phyloP scores from a whole-genome alignment of 2,329 filamentous ascomycete species.

The Remersonia thermophila region DNA sequence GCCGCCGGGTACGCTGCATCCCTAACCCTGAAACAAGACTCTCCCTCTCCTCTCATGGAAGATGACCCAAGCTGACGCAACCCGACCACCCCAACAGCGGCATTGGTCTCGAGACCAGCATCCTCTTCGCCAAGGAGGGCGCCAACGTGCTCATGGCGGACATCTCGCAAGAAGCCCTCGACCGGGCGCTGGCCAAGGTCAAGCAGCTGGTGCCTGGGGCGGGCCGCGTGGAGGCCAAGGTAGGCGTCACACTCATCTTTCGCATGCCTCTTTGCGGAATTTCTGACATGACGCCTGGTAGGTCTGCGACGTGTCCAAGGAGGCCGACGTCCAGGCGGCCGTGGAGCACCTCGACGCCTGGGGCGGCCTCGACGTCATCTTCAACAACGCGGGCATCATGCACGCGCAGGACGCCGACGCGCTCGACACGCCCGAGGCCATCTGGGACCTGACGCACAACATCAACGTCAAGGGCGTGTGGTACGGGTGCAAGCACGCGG shows the following conservation, averaged over 20 bases:
- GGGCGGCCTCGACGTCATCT: slow-evolving; percentile 84
- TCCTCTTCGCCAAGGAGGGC: slow-evolving; percentile 82
- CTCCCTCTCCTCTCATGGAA: too few species aligned
- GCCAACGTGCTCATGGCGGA: slow-evolving; percentile 78
- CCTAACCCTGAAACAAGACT: background rate
- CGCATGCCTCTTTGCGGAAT: background rate
- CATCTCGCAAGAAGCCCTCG: slow-evolving; percentile 66
- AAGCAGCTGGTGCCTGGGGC: slow-evolving; percentile 56
- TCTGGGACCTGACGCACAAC: slow-evolving; percentile 87
- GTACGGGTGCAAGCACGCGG: slow-evolving; percentile 87
- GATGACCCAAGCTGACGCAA: too few species aligned
- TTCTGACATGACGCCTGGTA: slow-evolving; percentile 12
- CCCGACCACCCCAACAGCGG: slow-evolving; percentile 41
- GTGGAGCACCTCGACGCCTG: slow-evolving; percentile 66
- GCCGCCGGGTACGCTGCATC: slow-evolving; percentile 63
- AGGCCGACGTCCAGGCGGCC: slow-evolving; percentile 62
- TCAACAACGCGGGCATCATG: slow-evolving; percentile 98
- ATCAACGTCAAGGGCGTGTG: slow-evolving; percentile 99
- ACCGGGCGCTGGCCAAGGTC: slow-evolving; percentile 60
- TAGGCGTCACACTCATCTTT: slow-evolving; percentile 19
- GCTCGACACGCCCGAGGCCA: slow-evolving; percentile 70
- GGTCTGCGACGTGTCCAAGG: slow-evolving; percentile 71
- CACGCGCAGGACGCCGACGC: slow-evolving; percentile 72
- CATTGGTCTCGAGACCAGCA: slow-evolving; percentile 83
- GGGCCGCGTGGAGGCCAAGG: slow-evolving; percentile 46